Evolutionary conservation across 176 grass and related monocot genomes (phyloP).

Genomic region (Poa pratensis): DNA sequence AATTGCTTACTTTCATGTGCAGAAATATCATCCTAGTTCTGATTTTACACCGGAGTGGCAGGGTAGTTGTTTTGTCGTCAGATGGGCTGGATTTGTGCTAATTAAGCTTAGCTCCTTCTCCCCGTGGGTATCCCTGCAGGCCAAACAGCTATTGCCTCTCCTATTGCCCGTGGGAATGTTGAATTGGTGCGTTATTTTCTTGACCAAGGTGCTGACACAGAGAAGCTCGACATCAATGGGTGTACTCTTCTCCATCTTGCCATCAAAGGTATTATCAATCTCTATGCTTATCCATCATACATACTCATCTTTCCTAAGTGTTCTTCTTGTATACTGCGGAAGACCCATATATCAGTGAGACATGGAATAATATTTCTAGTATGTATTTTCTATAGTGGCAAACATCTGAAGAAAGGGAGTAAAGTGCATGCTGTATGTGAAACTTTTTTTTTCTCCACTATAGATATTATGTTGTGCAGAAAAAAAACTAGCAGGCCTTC

Average conservation of each 20-base stretch:
- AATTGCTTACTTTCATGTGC: neutral
- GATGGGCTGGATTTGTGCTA: constrained; percentile 8
- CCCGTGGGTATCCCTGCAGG: neutral
- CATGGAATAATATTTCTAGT: neutral
- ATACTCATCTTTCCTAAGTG: neutral
- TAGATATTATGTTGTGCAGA: neutral
- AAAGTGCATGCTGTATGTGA: neutral
- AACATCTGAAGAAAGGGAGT: neutral
- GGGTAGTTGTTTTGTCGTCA: neutral
- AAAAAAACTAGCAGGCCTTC: neutral
- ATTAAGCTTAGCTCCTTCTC: neutral
- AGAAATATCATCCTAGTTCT: neutral
- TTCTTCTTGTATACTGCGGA: neutral
- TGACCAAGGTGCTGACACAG: constrained; percentile 38
- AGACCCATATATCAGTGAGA: neutral
- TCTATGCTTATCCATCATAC: neutral
- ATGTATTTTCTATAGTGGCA: neutral
- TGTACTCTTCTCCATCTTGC: constrained; percentile 29
- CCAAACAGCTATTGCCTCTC: constrained; percentile 15
- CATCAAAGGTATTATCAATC: constrained; percentile 13
- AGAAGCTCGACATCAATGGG: neutral
- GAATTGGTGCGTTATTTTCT: constrained; percentile 26
- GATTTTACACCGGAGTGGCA: neutral
- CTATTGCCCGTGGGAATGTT: neutral
- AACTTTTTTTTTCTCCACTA: neutral